Evolutionary conservation across 148 eudicot genomes (phyloP), one percentile per base, ranked within the genome.

Genomic region (Fallopia convolvulus): DNA sequence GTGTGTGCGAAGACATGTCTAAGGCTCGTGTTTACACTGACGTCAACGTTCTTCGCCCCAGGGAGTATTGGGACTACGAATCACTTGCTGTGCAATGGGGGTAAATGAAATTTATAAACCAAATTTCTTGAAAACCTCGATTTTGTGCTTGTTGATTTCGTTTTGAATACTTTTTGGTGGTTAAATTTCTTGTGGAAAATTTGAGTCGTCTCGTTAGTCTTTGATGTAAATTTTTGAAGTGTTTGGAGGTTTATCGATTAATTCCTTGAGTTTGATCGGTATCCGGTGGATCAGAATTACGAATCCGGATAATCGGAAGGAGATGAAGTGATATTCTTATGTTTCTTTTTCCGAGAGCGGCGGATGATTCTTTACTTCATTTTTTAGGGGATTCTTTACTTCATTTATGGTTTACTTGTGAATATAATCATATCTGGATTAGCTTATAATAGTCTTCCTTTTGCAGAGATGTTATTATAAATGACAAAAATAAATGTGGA

Each of bases 81-180:
- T 85, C 90, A 70, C 90, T 89, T 44, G 74, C 87, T 48, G 93
- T 89, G 74, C 93, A 91, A 76, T 91, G 97, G 97, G 97, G 97
- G 93, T 89, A 86, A 74, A 17, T 66, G 8, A 20, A 15, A 14
- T 50, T 20, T 12, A 41, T 42, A 65, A 70, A 1, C 77, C 50
- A 70, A 56, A 65, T 76, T 70, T 20, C 8, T 36, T 74, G 6
- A 72, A 42, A n/a, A 5, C 55, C 15, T 20, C 33, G n/a, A 40
- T 20, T 47, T 8, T 20, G 46, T 75, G 49, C 6, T 70, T 26
- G 63, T 52, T 75, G 9, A 52, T 52, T 48, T 52, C 58, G 4
- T 0, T 12, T 75, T 52, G 21, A 32, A 50, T 48, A 12, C 26
- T 41, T 11, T 74, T 48, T 30, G 49, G 41, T 10, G 9, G 15